Percentiles rank a stretch among this genome's conserved stretches.
These are phyloP conservation scores for Neonectria punicea DNA, from an alignment of 2,329 filamentous ascomycete species.

Conservation along the genomic window DNA sequence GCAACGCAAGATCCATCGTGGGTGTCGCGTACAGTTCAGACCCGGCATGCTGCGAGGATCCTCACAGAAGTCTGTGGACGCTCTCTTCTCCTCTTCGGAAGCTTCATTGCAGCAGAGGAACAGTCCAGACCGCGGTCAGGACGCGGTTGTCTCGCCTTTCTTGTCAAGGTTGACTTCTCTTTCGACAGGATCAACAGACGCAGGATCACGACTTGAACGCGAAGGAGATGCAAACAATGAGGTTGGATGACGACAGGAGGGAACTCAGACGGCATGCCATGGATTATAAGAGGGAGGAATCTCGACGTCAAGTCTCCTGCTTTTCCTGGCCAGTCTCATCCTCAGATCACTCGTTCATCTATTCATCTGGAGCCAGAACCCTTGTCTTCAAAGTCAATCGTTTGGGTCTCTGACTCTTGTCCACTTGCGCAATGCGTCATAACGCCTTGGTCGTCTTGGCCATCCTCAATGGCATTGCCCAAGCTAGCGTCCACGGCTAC, in stretches of 20 bases:
- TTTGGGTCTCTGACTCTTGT: constrained; percentile 17
- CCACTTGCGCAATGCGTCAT: constrained; percentile 35
- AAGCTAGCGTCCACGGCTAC: constrained; percentile 27
- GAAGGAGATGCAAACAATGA: background rate
- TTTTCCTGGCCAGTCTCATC: background rate
- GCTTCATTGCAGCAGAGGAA: constrained; percentile 10
- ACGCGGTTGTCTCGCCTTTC: constrained; percentile 8
- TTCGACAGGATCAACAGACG: constrained; percentile 13
- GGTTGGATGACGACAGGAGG: background rate
- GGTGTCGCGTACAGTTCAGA: constrained; percentile 14
- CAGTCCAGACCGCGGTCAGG: background rate
- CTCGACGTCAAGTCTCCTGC: background rate
- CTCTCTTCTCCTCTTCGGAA: background rate
- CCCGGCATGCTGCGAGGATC: constrained; percentile 3
- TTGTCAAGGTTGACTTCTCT: constrained; percentile 17
- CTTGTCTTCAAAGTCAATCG: constrained; percentile 22
- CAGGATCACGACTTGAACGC: constrained; percentile 13
- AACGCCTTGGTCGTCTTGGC: constrained; percentile 39
- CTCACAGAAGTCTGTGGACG: constrained; percentile 22
- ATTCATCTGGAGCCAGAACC: constrained; percentile 15
- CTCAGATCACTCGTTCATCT: constrained; percentile 17
- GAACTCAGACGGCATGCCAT: background rate
- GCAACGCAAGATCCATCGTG: background rate
- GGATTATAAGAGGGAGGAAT: constrained; percentile 20
- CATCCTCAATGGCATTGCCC: constrained; percentile 35